phyloP scores from a whole-genome alignment of 192 early-diverging fungal species.

The Backusella sp. region DNA sequence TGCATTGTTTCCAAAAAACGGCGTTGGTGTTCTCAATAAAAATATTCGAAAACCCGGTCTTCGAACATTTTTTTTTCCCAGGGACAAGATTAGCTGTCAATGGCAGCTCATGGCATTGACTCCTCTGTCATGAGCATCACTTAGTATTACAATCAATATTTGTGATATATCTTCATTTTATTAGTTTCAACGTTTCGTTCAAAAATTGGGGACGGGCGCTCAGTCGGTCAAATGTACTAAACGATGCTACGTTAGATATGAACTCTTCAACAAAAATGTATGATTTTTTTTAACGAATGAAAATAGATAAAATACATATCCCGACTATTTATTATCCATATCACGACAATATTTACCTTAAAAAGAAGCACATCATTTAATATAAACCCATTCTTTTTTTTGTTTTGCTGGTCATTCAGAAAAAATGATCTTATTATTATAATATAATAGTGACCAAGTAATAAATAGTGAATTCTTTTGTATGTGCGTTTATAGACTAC shows the following conservation, averaged over 20 bases:
- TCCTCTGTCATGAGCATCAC: background rate
- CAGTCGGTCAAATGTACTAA: background rate
- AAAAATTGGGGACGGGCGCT: background rate
- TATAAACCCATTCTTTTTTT: background rate
- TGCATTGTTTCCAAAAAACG: conserved; percentile 2
- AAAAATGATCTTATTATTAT: background rate
- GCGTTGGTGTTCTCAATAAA: background rate
- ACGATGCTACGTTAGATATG: background rate
- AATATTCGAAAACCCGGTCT: background rate
- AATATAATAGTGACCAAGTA: background rate
- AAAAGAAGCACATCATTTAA: background rate
- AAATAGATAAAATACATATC: background rate
- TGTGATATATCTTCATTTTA: background rate
- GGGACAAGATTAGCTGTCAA: background rate
- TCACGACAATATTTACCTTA: background rate
- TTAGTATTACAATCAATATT: background rate
- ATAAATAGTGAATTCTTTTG: background rate
- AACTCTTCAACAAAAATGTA: background rate
- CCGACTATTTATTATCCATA: background rate
- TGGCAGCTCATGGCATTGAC: background rate
- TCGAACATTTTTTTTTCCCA: background rate
- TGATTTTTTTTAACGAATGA: background rate
- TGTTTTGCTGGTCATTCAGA: background rate
- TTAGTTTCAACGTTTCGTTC: background rate
- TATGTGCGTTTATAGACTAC: background rate